Evolutionary conservation across 2,329 filamentous ascomycete species (phyloP).

Genomic region (Cryphonectria parasitica): DNA sequence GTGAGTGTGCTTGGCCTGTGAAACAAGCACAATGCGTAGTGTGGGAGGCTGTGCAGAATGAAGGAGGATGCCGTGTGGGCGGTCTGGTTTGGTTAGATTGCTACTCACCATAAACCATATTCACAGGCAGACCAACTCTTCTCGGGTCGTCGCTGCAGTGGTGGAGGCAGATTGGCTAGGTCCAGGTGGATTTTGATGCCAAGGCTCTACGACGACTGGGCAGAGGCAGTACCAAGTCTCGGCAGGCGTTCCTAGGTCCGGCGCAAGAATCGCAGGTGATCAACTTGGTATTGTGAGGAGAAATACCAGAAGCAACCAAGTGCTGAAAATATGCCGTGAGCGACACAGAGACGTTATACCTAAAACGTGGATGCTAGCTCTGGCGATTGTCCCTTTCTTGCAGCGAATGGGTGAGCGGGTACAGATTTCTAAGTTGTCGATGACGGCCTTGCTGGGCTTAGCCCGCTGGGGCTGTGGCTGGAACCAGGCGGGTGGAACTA

Average conservation of each 20-base stretch:
- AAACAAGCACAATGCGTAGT: neutral
- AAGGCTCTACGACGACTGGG: slow-evolving; percentile 20
- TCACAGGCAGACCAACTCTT: slow-evolving; percentile 12
- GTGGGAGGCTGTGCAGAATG: slow-evolving; percentile 12
- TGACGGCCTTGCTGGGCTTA: slow-evolving; percentile 20
- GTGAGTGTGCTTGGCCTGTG: neutral
- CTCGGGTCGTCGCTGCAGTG: neutral
- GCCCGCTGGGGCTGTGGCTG: slow-evolving; percentile 23
- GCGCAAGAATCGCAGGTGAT: neutral
- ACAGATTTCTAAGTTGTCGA: slow-evolving; percentile 4
- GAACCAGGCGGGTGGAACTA: slow-evolving; percentile 22
- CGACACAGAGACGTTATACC: slow-evolving; percentile 9
- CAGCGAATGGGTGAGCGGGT: neutral
- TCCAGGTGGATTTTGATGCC: slow-evolving; percentile 17
- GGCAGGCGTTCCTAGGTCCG: slow-evolving; percentile 9
- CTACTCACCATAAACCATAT: slow-evolving; percentile 29
- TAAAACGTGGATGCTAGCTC: slow-evolving; percentile 1
- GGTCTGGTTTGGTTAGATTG: neutral
- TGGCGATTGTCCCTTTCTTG: neutral
- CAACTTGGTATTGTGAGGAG: neutral
- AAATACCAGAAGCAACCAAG: neutral
- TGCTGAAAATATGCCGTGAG: neutral
- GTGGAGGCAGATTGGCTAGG: slow-evolving; percentile 10
- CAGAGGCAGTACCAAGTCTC: neutral
- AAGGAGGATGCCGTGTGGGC: neutral